A percentile compares a stretch with the other conserved stretches of the same genome.
phyloP scores from a whole-genome alignment of 257 asterid species.

The Scutellaria minor region DNA sequence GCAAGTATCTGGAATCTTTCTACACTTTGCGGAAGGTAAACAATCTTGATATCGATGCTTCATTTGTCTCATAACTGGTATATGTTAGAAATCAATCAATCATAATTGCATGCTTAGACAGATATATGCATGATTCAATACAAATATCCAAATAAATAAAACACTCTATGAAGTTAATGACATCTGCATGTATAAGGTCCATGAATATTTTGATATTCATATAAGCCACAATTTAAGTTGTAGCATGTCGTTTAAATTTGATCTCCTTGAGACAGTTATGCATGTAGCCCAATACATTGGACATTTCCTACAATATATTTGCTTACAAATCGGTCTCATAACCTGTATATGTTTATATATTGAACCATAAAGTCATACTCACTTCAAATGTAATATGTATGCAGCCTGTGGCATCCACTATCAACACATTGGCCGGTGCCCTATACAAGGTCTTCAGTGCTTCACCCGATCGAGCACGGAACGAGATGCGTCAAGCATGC shows the following conservation, averaged over 20 bases:
- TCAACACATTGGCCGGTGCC: conserved; percentile 62
- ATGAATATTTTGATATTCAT: too few relatives aligned
- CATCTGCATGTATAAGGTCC: too few relatives aligned
- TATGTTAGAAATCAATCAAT: neutral
- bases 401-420: conserved; percentile 65
- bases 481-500: conserved; percentile 63
- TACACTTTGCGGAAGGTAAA: conserved; percentile 56
- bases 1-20: conserved; percentile 51
- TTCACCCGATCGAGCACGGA: conserved; percentile 52
- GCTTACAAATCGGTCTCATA: neutral
- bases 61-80: neutral
- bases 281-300: too few relatives aligned
- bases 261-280: too few relatives aligned
- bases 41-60: neutral
- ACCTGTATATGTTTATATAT: neutral
- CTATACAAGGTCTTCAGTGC: conserved; percentile 57
- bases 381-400: conserved; percentile 17
- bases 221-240: too few relatives aligned
- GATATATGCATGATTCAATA: too few relatives aligned
- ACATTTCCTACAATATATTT: too few relatives aligned
- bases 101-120: neutral
- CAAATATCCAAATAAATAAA: too few relatives aligned
- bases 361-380: neutral
- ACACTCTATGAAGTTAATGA: too few relatives aligned
- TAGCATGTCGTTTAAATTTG: too few relatives aligned